Conservation (phyloP, 108 stramenopile species). For the Bacterosira constricta region DNA sequence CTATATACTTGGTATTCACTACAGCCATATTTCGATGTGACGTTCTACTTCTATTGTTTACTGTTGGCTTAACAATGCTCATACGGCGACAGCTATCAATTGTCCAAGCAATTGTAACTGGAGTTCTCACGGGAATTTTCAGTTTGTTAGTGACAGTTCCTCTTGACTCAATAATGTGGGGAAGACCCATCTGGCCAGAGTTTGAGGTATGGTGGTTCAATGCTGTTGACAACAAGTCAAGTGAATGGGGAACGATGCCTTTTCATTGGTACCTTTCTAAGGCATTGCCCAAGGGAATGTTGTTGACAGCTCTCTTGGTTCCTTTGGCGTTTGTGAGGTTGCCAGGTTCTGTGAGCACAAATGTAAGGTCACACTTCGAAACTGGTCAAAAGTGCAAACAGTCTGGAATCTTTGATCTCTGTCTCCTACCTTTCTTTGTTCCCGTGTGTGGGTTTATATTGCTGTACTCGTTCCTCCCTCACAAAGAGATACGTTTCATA, state of each 20-base stretch:
- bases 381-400: background rate
- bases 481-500: conserved; percentile 96
- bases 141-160: conserved; percentile 78
- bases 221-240: conserved; percentile 91
- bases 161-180: conserved; percentile 91
- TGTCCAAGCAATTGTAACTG: conserved; percentile 61
- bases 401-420: conserved; percentile 44
- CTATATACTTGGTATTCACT: conserved; percentile 69
- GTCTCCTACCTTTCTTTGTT: conserved; percentile 54
- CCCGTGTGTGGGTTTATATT: conserved; percentile 76
- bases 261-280: conserved; percentile 92
- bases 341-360: conserved; percentile 44
- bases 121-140: conserved; percentile 60
- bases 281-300: conserved; percentile 86
- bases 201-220: conserved; percentile 97
- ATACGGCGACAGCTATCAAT: conserved; percentile 61
- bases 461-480: conserved; percentile 88
- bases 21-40: conserved; percentile 95
- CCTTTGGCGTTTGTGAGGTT: conserved; percentile 70
- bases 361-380: conserved; percentile 6
- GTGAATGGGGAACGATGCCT: conserved; percentile 93
- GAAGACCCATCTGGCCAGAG: conserved; percentile 95
- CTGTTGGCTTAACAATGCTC: conserved; percentile 77
- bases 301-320: conserved; percentile 69
- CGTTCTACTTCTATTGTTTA: conserved; percentile 83